These are phyloP conservation scores for Mycosarcoma mackinlayi DNA, from an alignment of 1,284 basidiomycete genomes.

Conservation along the genomic window DNA sequence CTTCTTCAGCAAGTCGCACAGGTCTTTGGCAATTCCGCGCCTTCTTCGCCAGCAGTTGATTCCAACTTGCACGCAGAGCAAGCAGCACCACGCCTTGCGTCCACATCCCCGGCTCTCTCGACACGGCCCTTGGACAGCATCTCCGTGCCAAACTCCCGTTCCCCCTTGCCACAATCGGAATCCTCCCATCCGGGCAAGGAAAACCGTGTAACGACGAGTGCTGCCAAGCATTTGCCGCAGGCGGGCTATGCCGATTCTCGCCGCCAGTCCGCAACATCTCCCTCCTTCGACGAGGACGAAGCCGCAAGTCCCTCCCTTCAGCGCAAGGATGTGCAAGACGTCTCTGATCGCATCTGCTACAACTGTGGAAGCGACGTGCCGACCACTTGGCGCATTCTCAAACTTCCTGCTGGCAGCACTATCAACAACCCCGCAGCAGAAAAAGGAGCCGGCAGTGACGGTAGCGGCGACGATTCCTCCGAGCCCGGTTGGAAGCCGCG, in stretches of 20 bases:
- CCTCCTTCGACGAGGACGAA: conserved; percentile 21
- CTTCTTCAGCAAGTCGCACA: conserved; percentile 41
- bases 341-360: conserved; percentile 53
- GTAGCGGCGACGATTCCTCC: conserved; percentile 12
- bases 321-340: conserved; percentile 29
- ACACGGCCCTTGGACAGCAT: conserved; percentile 28
- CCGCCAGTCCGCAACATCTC: conserved; percentile 20
- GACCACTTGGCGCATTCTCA: conserved; percentile 58
- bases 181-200: conserved; percentile 25
- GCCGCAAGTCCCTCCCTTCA: conserved; percentile 10
- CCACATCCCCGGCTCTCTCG: conserved; percentile 21
- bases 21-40: conserved; percentile 23
- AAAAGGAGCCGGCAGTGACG: conserved; percentile 15
- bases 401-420: conserved; percentile 44
- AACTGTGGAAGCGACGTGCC: conserved; percentile 56
- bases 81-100: conserved; percentile 10
- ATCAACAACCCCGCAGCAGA: conserved; percentile 52
- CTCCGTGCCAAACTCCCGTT: conserved; percentile 16
- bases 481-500: conserved; percentile 23
- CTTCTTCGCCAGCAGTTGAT: conserved; percentile 19
- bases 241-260: conserved; percentile 10
- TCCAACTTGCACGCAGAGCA: background rate
- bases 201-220: conserved; percentile 14
- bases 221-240: conserved; percentile 21
- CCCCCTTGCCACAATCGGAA: conserved; percentile 9